Evolutionary conservation across 345 rosid genomes (phyloP), one percentile per base, ranked within the genome.

Genomic region (Isatis tinctoria): DNA sequence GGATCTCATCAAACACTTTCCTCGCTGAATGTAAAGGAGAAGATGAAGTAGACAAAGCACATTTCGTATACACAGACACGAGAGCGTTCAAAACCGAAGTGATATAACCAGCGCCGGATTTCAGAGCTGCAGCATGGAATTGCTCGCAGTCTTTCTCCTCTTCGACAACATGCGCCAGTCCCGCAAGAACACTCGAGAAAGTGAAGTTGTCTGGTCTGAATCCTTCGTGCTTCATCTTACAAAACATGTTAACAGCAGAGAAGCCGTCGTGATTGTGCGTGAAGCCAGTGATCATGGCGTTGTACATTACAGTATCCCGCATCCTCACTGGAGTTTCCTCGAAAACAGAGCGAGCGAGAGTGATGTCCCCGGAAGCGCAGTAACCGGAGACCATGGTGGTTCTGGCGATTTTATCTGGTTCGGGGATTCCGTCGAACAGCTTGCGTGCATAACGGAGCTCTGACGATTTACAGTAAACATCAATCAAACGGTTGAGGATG

Each of bases 331-430:
- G 69, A 7, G 79, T 70, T 10, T 70, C 45, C n/a, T 69, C 60
- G 57, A 79, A 79, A 13, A 79, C 51, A 2, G 6, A 7, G 0
- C 76, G 61, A 48, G 79, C 76, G 7, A 62, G 53, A 0, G 48
- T 0, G 32, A 79, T 27, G 4, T 65, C 62, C 0, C 82, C 76
- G 5, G 69, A 58, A 59, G 75, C 72, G 35, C 53, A 79, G 37
- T 70, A 79, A 0, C 79, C 82, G 3, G 82, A 63, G 39, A 79
- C 67, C 79, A 79, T 79, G 73, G 82, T 74, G 72, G 82, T 79
- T 65, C 82, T 79, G 12, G 79, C 79, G 58, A 79, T 43, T 65
- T 54, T 69, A 60, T 79, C 82, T 60, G 79, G 82, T 14, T 74
- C 67, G 2, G 69, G 28, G 16, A 52, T 74, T 57, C 40, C 79